Percentiles rank a stretch among this genome's conserved stretches.
Evolutionary conservation across 495 filamentous ascomycete species (phyloP).

Genomic region (Lineolata rhizophorae): DNA sequence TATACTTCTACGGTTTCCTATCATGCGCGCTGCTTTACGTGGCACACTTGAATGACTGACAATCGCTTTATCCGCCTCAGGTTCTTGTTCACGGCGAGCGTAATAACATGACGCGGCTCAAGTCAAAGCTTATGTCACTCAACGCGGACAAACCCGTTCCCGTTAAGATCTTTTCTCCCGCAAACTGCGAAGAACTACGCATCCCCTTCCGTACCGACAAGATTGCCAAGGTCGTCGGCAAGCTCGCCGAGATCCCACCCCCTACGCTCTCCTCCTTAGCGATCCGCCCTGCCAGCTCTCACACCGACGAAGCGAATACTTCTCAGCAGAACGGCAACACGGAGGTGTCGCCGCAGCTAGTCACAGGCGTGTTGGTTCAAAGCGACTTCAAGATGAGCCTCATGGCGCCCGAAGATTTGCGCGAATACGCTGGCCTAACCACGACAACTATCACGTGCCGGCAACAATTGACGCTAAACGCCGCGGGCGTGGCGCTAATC

Average conservation of each 20-base stretch:
- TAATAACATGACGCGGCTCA: slow-evolving; percentile 93
- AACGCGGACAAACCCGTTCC: slow-evolving; percentile 60
- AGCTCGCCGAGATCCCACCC: slow-evolving; percentile 60
- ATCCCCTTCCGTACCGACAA: slow-evolving; percentile 96
- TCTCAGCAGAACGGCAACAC: slow-evolving; percentile 23
- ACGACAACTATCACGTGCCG: slow-evolving; percentile 85
- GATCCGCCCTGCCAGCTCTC: slow-evolving; percentile 3
- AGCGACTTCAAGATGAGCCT: slow-evolving; percentile 90
- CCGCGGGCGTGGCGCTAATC: slow-evolving; percentile 76
- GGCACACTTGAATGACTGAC: not conserved
- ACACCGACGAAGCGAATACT: slow-evolving; percentile 12
- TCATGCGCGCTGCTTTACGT: not conserved
- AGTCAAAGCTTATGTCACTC: slow-evolving; percentile 77
- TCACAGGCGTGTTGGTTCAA: slow-evolving; percentile 82
- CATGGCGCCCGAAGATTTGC: slow-evolving; percentile 88
- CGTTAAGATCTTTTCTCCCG: slow-evolving; percentile 76
- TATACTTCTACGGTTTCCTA: no score
- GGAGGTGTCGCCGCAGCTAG: no score
- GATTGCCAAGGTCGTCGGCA: slow-evolving; percentile 86
- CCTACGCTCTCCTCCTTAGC: slow-evolving; percentile 21
- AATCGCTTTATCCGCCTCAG: slow-evolving; percentile 16
- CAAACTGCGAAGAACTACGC: slow-evolving; percentile 84
- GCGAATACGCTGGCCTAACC: slow-evolving; percentile 85
- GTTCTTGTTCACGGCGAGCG: slow-evolving; percentile 94
- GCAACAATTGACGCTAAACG: slow-evolving; percentile 64